Base-by-base conservation (phyloP, 306 rosid species). In the Lathyrus oleraceus region DNA sequence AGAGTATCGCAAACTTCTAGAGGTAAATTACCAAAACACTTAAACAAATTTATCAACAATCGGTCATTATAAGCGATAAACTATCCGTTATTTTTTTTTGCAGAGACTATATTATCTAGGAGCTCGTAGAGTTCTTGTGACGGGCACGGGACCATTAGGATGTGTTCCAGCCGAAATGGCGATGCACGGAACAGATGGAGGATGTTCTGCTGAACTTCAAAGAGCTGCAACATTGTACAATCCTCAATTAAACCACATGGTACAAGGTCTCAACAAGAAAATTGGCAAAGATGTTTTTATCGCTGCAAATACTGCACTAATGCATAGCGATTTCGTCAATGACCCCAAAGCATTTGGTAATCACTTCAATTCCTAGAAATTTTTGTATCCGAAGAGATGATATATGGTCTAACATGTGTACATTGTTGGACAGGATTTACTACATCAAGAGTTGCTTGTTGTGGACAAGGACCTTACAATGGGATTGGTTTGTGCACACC, bases 401-500 rank as follows among this genome's bases (percentile, higher is more conserved):
- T 35, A 35, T 6, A 10, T 35, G 10, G 39, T 35, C 39, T 35
- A 40, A 40, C 45, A 11, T 40, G 45, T 40, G 1, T 11, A 40
- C 10, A 53, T 10, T 21, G 11, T 73, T 52, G 40, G 13, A 72
- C 78, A 87, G 95, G 96, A 19, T 88, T 91, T 85, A 72, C 48
- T 5, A 81, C 86, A 45, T 76, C 92, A 20, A 75, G 68, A 76
- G 15, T 82, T 15, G 96, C 97, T 27, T 91, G 97, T 47, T 91
- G 97, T 71, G 97, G 96, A 12, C 97, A 91, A 81, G 92, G 97
- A 36, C 87, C 97, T 0, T 85, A 86, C 73, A 91, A 91, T 65
- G 97, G 97, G 14, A 21, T 88, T 20, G 96, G 97, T 9, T 56
- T 86, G 1, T 86, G 97, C 83, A 86, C 97, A 3, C 15, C 42